Conservation (phyloP, 2,329 filamentous ascomycete species). For the Alternaria conjuncta region DNA sequence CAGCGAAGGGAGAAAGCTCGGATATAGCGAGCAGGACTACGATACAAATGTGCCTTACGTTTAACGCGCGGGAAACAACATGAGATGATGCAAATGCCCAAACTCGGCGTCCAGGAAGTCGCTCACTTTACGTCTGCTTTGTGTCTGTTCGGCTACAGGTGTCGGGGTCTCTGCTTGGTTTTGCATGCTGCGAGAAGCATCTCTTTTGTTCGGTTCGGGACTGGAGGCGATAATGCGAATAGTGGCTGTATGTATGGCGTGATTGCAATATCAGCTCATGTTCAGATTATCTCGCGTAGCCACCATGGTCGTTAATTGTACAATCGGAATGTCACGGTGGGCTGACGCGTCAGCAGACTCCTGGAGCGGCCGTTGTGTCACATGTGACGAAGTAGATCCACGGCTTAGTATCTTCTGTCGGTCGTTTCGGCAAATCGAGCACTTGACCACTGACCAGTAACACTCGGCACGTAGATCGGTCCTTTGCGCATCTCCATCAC, state of each 20-base stretch:
- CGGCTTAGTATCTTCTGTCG: background rate
- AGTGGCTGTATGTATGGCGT: constrained; percentile 35
- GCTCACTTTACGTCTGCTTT: constrained; percentile 40
- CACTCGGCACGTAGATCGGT: background rate
- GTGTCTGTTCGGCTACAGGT: constrained; percentile 35
- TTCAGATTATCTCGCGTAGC: background rate
- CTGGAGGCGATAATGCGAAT: constrained; percentile 38
- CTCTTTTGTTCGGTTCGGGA: constrained; percentile 24
- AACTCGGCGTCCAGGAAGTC: constrained; percentile 44
- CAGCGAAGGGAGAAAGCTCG: constrained; percentile 1
- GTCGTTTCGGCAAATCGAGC: background rate
- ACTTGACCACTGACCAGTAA: background rate
- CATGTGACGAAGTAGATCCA: background rate
- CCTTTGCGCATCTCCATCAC: background rate
- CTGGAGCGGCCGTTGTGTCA: background rate
- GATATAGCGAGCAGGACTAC: constrained; percentile 11
- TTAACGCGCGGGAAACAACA: constrained; percentile 14
- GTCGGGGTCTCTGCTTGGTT: constrained; percentile 33
- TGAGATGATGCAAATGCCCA: constrained; percentile 43
- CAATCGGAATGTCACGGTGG: background rate
- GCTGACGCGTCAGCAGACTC: constrained; percentile 1
- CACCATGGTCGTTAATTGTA: background rate
- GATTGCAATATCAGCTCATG: constrained; percentile 23
- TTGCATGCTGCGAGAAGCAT: constrained; percentile 38
- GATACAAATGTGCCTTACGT: constrained; percentile 19